phyloP scores from a whole-genome alignment of 2,329 filamentous ascomycete genomes.

The Claviceps purpurea region DNA sequence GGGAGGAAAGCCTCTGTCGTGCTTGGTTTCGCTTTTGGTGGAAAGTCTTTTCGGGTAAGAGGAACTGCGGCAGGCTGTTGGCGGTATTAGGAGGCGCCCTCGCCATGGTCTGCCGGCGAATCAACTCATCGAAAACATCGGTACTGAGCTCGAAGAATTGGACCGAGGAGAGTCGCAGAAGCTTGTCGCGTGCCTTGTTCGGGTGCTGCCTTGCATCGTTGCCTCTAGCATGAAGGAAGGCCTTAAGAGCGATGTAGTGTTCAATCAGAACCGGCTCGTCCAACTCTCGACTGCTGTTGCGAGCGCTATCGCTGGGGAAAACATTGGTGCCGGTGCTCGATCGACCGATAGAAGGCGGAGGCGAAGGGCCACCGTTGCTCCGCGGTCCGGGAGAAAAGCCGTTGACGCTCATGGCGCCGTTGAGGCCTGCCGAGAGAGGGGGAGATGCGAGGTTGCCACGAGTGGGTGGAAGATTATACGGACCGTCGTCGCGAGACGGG shows the following conservation, averaged over 20 bases:
- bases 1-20: constrained; percentile 83
- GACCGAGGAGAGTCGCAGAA: constrained; percentile 74
- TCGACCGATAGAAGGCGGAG: constrained; percentile 74
- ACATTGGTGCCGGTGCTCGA: constrained; percentile 69
- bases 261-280: constrained; percentile 53
- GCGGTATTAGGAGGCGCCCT: constrained; percentile 38
- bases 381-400: constrained; percentile 42
- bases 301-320: constrained; percentile 55
- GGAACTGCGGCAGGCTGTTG: constrained; percentile 50
- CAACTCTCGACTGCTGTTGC: constrained; percentile 45
- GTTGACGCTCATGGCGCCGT: constrained; percentile 45
- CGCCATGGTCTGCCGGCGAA: constrained; percentile 64
- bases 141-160: constrained; percentile 97
- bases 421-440: constrained; percentile 52
- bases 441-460: constrained; percentile 53
- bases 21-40: constrained; percentile 97
- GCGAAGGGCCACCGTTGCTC: constrained; percentile 56
- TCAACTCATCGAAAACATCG: constrained; percentile 90
- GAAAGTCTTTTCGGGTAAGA: constrained; percentile 77
- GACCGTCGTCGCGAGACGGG: constrained; percentile 37
- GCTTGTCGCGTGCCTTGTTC: constrained; percentile 88
- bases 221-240: constrained; percentile 64
- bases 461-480: constrained; percentile 32
- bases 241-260: constrained; percentile 69
- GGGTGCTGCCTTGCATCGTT: constrained; percentile 61